phyloP scores from a whole-genome alignment of 2,329 filamentous ascomycete species.

The Penicillium expansum region DNA sequence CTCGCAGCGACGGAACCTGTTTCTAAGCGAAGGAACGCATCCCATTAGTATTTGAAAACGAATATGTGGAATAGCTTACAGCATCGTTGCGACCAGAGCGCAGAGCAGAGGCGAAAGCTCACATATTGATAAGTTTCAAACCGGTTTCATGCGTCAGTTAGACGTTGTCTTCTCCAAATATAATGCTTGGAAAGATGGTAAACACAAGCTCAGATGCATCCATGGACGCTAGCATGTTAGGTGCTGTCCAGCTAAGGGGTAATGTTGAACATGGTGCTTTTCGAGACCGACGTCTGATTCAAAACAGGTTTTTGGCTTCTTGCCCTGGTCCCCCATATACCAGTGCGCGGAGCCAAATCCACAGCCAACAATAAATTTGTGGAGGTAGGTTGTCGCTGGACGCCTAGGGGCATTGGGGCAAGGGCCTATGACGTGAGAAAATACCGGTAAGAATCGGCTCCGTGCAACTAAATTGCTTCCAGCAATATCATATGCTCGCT shows the following conservation, averaged over 20 bases:
- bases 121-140: neutral
- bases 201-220: neutral
- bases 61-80: neutral
- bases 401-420: neutral
- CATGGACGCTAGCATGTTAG: neutral
- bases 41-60: neutral
- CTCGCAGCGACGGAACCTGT: neutral
- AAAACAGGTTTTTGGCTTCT: neutral
- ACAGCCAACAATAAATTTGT: neutral
- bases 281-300: neutral
- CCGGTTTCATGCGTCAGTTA: neutral
- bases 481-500: constrained; percentile 6
- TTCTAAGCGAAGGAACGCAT: neutral
- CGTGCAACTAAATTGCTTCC: neutral
- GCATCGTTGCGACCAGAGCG: neutral
- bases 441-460: neutral
- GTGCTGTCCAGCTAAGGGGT: neutral
- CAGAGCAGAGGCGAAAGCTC: too few relatives aligned
- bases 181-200: neutral
- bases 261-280: neutral
- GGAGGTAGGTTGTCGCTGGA: neutral
- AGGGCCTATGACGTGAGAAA: neutral
- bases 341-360: too few relatives aligned
- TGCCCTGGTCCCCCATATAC: neutral
- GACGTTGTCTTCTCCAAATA: neutral